These are phyloP conservation scores for Boletus pseudo-olivaceus DNA, from an alignment of 768 basidiomycete genomes.

Conservation along the genomic window DNA sequence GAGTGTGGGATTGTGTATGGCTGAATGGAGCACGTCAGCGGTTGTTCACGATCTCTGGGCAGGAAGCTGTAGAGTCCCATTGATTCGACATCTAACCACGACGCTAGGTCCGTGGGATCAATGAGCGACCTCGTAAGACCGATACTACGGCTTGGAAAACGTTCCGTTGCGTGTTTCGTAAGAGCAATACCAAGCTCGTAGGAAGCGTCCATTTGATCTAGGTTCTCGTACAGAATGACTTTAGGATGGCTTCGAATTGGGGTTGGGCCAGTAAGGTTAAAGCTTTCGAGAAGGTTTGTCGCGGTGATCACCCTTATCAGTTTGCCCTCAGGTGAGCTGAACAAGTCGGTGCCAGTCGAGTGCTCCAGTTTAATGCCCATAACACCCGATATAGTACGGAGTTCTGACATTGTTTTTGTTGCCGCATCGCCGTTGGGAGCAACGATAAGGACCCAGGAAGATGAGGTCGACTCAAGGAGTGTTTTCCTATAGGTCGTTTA, in stretches of 20 bases:
- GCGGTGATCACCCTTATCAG: constrained; percentile 59
- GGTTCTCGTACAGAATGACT: constrained; percentile 77
- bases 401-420: constrained; percentile 50
- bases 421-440: constrained; percentile 57
- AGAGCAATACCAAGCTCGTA: constrained; percentile 85
- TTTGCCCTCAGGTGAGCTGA: constrained; percentile 38
- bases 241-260: constrained; percentile 40
- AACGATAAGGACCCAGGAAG: constrained; percentile 62
- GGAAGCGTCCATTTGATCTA: constrained; percentile 74
- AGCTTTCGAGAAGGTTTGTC: constrained; percentile 42
- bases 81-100: constrained; percentile 76
- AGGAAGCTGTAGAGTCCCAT: constrained; percentile 70
- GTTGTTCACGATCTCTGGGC: constrained; percentile 79
- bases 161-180: constrained; percentile 61
- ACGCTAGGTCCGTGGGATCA: constrained; percentile 75
- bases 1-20: constrained; percentile 88
- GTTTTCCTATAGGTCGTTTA: constrained; percentile 48
- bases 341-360: constrained; percentile 27
- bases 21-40: constrained; percentile 62
- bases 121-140: constrained; percentile 76
- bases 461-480: constrained; percentile 36
- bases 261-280: constrained; percentile 33
- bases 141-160: constrained; percentile 63
- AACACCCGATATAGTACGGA: constrained; percentile 39
- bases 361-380: constrained; percentile 40